phyloP scores from a whole-genome alignment of 305 asterid genomes.

The Fraxinus baroniana region DNA sequence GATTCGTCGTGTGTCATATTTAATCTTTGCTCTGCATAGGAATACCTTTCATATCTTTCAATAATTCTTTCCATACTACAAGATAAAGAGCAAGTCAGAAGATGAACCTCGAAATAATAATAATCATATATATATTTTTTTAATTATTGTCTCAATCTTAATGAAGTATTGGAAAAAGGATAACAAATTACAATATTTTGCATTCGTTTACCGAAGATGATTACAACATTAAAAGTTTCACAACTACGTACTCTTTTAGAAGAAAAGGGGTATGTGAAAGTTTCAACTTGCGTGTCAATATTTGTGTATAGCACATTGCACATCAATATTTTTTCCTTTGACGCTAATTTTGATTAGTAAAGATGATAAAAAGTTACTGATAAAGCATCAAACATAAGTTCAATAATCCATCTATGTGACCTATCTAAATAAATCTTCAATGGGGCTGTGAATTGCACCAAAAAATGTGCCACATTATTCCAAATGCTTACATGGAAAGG shows the following conservation, averaged over 20 bases:
- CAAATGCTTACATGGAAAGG: neutral
- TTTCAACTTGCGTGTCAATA: neutral
- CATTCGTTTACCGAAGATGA: neutral
- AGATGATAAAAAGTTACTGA: neutral
- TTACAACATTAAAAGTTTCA: neutral
- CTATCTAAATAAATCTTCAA: neutral
- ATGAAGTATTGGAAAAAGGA: neutral
- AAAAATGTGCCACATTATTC: neutral
- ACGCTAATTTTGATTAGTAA: neutral
- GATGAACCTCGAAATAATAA: neutral
- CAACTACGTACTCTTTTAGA: neutral
- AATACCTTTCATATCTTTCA: constrained; percentile 62
- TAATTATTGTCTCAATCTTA: neutral
- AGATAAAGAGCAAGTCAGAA: constrained; percentile 14
- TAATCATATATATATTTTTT: neutral
- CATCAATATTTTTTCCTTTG: neutral
- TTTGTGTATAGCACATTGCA: neutral
- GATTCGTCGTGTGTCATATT: constrained; percentile 30
- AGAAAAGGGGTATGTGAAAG: neutral
- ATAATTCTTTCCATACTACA: constrained; percentile 66
- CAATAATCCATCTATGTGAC: neutral
- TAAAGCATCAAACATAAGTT: neutral
- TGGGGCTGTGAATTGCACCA: neutral
- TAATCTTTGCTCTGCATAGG: constrained; percentile 38
- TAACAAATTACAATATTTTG: neutral